These are phyloP conservation scores for Scenedesmus sp. DNA, from an alignment of 163 green algal genomes.

Conservation along the genomic window DNA sequence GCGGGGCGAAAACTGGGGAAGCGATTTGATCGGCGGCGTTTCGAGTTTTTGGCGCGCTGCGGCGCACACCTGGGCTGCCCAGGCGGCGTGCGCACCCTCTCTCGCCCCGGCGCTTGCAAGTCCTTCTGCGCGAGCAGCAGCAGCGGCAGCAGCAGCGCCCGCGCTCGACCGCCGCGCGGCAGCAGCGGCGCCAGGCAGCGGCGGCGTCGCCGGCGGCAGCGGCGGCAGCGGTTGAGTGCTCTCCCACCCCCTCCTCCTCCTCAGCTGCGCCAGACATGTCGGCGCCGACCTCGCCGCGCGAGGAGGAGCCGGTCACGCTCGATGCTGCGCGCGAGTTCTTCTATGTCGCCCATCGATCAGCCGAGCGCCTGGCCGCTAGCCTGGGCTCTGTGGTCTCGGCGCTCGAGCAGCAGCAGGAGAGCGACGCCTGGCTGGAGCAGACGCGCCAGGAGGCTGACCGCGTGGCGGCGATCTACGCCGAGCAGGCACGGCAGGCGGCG, in stretches of 20 bases:
- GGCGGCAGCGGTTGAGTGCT: too few species aligned
- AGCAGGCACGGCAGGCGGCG: conserved; percentile 36
- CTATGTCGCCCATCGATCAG: conserved; percentile 42
- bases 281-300: background rate
- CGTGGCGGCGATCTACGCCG: conserved; percentile 11
- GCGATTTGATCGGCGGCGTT: too few species aligned
- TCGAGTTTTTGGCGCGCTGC: too few species aligned
- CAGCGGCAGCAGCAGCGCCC: background rate
- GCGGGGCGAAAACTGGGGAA: too few species aligned
- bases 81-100: too few species aligned
- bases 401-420: conserved; percentile 37
- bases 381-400: conserved; percentile 20
- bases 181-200: too few species aligned
- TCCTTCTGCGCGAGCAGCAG: background rate
- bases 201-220: too few species aligned
- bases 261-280: background rate
- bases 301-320: conserved; percentile 29
- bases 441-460: conserved; percentile 39
- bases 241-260: background rate
- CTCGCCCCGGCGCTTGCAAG: background rate
- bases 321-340: conserved; percentile 42
- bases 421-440: conserved; percentile 47
- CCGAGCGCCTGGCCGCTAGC: conserved; percentile 27
- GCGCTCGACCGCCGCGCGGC: too few species aligned
- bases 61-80: too few species aligned